Percentiles rank a stretch among this genome's conserved stretches.
Conservation (phyloP, 2,329 filamentous ascomycete species). For the Metarhizium guizhouense region DNA sequence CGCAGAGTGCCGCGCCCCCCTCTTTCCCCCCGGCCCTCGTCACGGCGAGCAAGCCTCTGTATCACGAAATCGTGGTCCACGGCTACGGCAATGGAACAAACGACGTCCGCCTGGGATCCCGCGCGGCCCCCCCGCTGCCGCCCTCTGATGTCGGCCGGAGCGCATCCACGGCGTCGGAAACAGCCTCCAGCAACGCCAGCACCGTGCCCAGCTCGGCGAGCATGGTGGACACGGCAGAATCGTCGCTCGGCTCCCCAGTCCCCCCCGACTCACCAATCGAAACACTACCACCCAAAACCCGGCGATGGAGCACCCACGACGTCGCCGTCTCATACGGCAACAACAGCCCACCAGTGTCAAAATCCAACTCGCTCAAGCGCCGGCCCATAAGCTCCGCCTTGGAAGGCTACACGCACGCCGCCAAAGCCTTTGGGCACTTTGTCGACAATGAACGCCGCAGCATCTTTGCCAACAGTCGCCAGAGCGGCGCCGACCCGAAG, state of each 20-base stretch:
- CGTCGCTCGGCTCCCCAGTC: constrained; percentile 16
- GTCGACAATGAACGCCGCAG: constrained; percentile 13
- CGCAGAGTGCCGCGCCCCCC: constrained; percentile 11
- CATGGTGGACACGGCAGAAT: constrained; percentile 15
- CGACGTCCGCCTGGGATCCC: constrained; percentile 18
- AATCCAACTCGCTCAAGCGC: constrained; percentile 12
- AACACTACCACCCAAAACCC: constrained; percentile 10
- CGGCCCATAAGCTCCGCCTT: constrained; percentile 20
- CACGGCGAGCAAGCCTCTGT: constrained; percentile 14
- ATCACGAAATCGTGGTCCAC: constrained; percentile 43
- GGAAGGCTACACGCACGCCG: constrained; percentile 17
- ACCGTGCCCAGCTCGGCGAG: constrained; percentile 19
- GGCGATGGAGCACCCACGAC: constrained; percentile 20
- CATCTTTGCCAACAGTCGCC: constrained; percentile 12
- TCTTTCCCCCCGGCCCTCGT: constrained; percentile 10
- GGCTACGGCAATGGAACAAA: constrained; percentile 47
- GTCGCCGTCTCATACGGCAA: constrained; percentile 12
- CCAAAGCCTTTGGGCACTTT: constrained; percentile 15
- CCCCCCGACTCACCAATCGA: constrained; percentile 13
- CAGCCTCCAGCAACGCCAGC: constrained; percentile 13
- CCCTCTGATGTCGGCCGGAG: constrained; percentile 13
- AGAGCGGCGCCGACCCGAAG: constrained; percentile 15
- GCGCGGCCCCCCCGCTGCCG: constrained; percentile 1
- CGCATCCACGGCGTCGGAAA: constrained; percentile 18
- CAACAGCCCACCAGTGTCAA: not conserved